Conservation (phyloP, 179 eudicot genomes). For the Corrigiola litoralis region DNA sequence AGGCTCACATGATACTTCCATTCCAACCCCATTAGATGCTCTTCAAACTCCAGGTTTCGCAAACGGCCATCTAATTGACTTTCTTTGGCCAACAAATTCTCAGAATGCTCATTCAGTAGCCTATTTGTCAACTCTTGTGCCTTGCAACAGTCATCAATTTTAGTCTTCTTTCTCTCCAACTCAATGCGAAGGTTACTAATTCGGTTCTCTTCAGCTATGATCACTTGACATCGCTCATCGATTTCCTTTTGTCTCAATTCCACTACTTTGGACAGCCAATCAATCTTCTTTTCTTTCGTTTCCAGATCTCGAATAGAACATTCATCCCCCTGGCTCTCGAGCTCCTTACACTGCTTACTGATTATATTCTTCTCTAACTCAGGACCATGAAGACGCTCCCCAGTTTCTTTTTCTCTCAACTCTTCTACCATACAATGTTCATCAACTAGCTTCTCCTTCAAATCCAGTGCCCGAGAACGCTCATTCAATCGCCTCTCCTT, state of each 20-base stretch:
- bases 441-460: not conserved
- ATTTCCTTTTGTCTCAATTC: not conserved
- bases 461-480: not conserved
- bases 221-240: not conserved
- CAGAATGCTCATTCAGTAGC: slow-evolving; percentile 1
- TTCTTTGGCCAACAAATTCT: not conserved
- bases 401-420: slow-evolving; percentile 2
- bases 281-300: not conserved
- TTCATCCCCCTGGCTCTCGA: slow-evolving; percentile 13
- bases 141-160: not conserved
- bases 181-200: slow-evolving; percentile 4
- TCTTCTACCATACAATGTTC: not conserved
- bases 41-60: not conserved
- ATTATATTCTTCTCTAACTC: slow-evolving; percentile 4
- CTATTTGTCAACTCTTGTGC: slow-evolving; percentile 9
- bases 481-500: not conserved
- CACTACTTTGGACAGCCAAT: not conserved
- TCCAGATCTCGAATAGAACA: not conserved
- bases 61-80: slow-evolving; percentile 5
- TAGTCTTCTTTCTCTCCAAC: not conserved
- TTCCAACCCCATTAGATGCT: no score
- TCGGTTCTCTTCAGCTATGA: not conserved
- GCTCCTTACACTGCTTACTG: not conserved
- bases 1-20: no score
- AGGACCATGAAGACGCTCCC: slow-evolving; percentile 9